These are phyloP conservation scores for Phytophthora fragariae DNA, from an alignment of 352 stramenopile genomes.

Conservation along the genomic window DNA sequence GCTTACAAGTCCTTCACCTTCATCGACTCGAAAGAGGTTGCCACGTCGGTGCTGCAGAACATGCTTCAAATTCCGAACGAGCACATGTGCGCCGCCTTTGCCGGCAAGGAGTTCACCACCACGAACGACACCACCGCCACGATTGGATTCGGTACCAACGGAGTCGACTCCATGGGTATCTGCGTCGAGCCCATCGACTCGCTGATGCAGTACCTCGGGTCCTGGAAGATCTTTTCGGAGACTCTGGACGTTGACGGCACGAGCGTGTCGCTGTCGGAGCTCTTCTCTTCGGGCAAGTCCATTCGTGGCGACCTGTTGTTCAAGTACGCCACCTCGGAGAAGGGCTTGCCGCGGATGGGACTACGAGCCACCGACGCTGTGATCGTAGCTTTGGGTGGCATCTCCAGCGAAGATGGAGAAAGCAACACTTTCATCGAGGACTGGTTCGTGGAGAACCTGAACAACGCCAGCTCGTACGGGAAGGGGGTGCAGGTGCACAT, in stretches of 20 bases:
- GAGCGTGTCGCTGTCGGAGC: slow-evolving; percentile 38
- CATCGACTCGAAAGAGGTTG: neutral
- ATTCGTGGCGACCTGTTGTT: slow-evolving; percentile 36
- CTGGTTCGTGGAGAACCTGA: slow-evolving; percentile 4
- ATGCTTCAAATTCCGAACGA: slow-evolving; percentile 54
- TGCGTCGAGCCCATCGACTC: slow-evolving; percentile 52
- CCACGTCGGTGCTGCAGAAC: neutral
- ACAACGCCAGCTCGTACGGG: neutral
- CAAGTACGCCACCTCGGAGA: slow-evolving; percentile 25
- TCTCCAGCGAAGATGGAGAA: neutral
- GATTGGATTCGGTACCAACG: slow-evolving; percentile 41
- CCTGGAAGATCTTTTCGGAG: slow-evolving; percentile 43
- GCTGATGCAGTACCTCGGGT: slow-evolving; percentile 36
- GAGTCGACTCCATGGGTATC: slow-evolving; percentile 43
- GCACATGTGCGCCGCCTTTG: slow-evolving; percentile 57
- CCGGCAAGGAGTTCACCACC: slow-evolving; percentile 46
- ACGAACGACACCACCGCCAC: slow-evolving; percentile 31
- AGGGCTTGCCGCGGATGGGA: slow-evolving; percentile 40
- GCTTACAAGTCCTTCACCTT: slow-evolving; percentile 37
- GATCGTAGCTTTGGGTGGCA: slow-evolving; percentile 5
- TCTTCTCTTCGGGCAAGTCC: slow-evolving; percentile 53
- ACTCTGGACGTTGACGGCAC: slow-evolving; percentile 14
- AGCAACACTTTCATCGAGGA: neutral
- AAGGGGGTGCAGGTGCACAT: slow-evolving; percentile 38
- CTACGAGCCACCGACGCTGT: slow-evolving; percentile 27